Evolutionary conservation across 805 yeast genomes (phyloP).

Genomic region (Sugiyamaella chiloensis): DNA sequence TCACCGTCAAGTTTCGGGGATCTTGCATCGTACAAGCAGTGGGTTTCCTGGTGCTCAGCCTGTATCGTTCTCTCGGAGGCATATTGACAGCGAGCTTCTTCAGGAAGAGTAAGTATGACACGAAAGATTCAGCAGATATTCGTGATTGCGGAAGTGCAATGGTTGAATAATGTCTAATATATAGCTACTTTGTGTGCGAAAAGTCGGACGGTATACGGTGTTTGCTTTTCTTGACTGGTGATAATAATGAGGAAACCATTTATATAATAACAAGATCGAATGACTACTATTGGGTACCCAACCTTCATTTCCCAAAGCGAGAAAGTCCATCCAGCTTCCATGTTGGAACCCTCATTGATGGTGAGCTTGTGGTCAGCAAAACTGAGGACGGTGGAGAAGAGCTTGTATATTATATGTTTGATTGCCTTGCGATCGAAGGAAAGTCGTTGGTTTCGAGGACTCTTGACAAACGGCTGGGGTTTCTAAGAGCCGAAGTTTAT

Average conservation of each 20-base stretch:
- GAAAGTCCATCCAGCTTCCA: constrained; percentile 58
- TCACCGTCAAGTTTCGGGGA: constrained; percentile 61
- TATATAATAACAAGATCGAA: constrained; percentile 86
- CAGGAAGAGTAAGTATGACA: constrained; percentile 49
- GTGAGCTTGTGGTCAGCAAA: constrained; percentile 69
- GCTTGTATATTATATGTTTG: constrained; percentile 81
- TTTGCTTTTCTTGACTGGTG: constrained; percentile 53
- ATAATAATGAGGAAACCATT: constrained; percentile 81
- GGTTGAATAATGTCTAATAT: neutral
- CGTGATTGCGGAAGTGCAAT: neutral
- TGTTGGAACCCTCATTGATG: constrained; percentile 87
- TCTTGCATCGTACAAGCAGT: constrained; percentile 53
- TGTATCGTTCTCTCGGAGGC: constrained; percentile 76
- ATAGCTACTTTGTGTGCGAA: constrained; percentile 82
- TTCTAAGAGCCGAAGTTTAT: constrained; percentile 70
- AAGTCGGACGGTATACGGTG: constrained; percentile 93
- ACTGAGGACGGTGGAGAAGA: constrained; percentile 49
- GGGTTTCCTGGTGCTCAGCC: constrained; percentile 94
- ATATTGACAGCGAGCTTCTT: constrained; percentile 58
- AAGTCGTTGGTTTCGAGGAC: constrained; percentile 64
- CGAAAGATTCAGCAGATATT: too few relatives aligned
- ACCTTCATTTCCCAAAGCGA: constrained; percentile 70
- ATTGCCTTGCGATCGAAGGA: constrained; percentile 82
- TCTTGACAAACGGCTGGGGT: constrained; percentile 75
- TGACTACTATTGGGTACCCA: constrained; percentile 74